These are phyloP conservation scores for Xylariaceae sp. DNA, from an alignment of 2,329 filamentous ascomycete species.

Conservation along the genomic window DNA sequence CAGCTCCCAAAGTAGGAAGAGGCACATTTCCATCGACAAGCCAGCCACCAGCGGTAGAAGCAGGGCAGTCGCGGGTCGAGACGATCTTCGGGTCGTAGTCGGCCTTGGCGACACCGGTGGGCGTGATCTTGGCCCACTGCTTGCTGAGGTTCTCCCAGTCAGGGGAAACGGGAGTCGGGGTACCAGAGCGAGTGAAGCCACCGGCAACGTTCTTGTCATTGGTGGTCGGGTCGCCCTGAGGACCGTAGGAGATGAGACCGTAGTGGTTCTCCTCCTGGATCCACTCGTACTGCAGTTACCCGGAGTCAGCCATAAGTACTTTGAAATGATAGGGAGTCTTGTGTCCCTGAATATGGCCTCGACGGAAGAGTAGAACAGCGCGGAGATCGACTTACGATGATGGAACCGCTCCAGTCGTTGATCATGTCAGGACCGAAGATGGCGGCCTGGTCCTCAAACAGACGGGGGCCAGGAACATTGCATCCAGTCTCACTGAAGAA, in stretches of 20 bases:
- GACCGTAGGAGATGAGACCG: conserved; percentile 72
- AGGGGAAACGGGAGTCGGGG: conserved; percentile 64
- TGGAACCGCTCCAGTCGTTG: conserved; percentile 65
- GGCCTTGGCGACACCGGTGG: conserved; percentile 60
- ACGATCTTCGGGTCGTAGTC: conserved; percentile 59
- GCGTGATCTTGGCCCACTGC: conserved; percentile 68
- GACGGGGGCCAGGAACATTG: conserved; percentile 57
- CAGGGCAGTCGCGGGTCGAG: conserved; percentile 64
- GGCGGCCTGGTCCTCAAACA: conserved; percentile 66
- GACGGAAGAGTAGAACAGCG: neutral
- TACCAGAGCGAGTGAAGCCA: conserved; percentile 66
- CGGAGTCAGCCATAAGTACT: neutral
- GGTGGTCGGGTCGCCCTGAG: conserved; percentile 46
- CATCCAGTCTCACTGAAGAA: conserved; percentile 90
- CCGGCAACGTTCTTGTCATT: conserved; percentile 54
- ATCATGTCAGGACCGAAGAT: conserved; percentile 73
- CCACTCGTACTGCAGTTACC: conserved; percentile 50
- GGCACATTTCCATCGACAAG: conserved; percentile 62
- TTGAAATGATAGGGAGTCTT: neutral
- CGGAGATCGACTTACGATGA: conserved; percentile 43
- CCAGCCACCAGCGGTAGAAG: conserved; percentile 65
- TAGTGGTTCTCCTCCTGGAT: conserved; percentile 80
- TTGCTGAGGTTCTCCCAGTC: conserved; percentile 74
- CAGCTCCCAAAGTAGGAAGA: conserved; percentile 63
- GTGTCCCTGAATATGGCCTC: neutral